Percentiles rank a stretch among this genome's conserved stretches.
phyloP scores from a whole-genome alignment of 805 yeast species.

The Candida corydali region DNA sequence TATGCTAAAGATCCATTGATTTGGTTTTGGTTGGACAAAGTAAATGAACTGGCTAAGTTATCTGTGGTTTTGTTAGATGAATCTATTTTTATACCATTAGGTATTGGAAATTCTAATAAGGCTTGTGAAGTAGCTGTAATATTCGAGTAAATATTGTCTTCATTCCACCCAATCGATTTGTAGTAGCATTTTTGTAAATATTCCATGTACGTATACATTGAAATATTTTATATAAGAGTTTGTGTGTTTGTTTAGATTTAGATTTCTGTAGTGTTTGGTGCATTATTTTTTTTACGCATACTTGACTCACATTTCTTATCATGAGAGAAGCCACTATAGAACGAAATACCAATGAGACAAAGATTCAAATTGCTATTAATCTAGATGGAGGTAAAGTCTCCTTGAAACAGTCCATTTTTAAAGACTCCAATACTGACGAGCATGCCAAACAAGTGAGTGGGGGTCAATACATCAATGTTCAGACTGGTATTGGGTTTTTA shows the following conservation, averaged over 20 bases:
- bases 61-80: slow-evolving; percentile 68
- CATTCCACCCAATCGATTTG: slow-evolving; percentile 70
- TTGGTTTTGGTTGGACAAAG: slow-evolving; percentile 57
- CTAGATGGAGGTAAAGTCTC: slow-evolving; percentile 81
- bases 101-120: slow-evolving; percentile 69
- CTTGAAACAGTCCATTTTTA: slow-evolving; percentile 56
- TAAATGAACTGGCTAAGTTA: slow-evolving; percentile 67
- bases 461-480: slow-evolving; percentile 71
- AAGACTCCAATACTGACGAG: slow-evolving; percentile 23
- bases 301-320: slow-evolving; percentile 1
- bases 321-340: slow-evolving; percentile 43
- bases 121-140: slow-evolving; percentile 67
- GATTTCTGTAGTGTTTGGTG: too few species aligned
- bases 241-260: slow-evolving; percentile 1
- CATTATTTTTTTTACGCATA: too few species aligned
- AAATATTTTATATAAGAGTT: neutral
- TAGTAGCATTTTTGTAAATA: slow-evolving; percentile 72
- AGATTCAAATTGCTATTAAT: slow-evolving; percentile 77
- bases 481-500: slow-evolving; percentile 90
- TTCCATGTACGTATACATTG: slow-evolving; percentile 84
- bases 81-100: slow-evolving; percentile 60
- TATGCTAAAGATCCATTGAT: slow-evolving; percentile 84
- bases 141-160: slow-evolving; percentile 71
- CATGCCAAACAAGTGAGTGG: slow-evolving; percentile 70
- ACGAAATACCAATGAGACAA: slow-evolving; percentile 89